Conservation (phyloP, 2,329 filamentous ascomycete genomes). For the Colletotrichum somersetense region DNA sequence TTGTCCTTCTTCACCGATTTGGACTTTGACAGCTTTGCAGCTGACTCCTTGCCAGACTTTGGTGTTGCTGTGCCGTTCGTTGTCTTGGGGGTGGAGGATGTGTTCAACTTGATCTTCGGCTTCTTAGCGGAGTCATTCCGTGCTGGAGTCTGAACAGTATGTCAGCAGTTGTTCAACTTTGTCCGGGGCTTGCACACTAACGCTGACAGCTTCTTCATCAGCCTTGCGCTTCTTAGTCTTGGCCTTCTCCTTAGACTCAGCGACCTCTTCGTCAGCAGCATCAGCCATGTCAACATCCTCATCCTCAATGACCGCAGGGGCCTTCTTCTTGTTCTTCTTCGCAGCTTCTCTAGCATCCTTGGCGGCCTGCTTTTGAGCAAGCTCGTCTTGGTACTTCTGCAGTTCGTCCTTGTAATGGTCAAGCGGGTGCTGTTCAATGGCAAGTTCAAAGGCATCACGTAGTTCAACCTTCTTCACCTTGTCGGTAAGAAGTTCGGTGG, state of each 20-base stretch:
- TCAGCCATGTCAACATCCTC: slow-evolving; percentile 74
- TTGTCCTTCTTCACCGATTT: slow-evolving; percentile 68
- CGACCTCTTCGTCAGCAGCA: slow-evolving; percentile 67
- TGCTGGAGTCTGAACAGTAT: slow-evolving; percentile 62
- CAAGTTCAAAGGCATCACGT: slow-evolving; percentile 82
- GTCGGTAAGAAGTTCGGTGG: slow-evolving; percentile 75
- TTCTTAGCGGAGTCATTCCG: slow-evolving; percentile 75
- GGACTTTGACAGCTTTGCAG: slow-evolving; percentile 64
- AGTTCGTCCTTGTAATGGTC: slow-evolving; percentile 88
- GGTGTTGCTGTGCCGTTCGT: slow-evolving; percentile 70
- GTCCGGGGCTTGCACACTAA: slow-evolving; percentile 45
- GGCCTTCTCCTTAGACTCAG: slow-evolving; percentile 80
- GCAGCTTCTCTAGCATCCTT: slow-evolving; percentile 61
- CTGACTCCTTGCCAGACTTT: slow-evolving; percentile 68
- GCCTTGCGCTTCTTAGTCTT: slow-evolving; percentile 84
- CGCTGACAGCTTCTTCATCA: slow-evolving; percentile 75
- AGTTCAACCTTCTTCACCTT: slow-evolving; percentile 84
- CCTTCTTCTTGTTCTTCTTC: slow-evolving; percentile 63
- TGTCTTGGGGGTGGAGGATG: slow-evolving; percentile 76
- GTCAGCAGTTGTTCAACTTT: slow-evolving; percentile 3
- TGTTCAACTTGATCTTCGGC: slow-evolving; percentile 74
- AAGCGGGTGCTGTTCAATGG: slow-evolving; percentile 81
- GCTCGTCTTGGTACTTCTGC: slow-evolving; percentile 75
- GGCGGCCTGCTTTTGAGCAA: slow-evolving; percentile 68
- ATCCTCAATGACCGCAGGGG: slow-evolving; percentile 63